Evolutionary conservation across 768 basidiomycete species (phyloP).

Genomic region (Mycena vitilis): DNA sequence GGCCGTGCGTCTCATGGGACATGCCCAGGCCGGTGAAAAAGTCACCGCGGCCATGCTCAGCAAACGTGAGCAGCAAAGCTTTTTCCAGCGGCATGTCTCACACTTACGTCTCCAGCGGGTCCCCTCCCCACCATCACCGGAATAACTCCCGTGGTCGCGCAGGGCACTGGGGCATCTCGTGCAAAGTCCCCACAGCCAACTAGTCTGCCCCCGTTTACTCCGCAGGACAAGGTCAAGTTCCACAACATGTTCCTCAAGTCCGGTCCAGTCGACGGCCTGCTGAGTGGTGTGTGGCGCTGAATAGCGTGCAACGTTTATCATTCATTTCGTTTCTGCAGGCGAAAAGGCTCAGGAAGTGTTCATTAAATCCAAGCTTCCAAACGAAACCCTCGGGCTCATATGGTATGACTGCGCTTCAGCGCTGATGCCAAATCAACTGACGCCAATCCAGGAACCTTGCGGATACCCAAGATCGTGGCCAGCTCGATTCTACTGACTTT

Average conservation of each 20-base stretch:
- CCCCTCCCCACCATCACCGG: conserved; percentile 87
- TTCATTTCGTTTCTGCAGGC: conserved; percentile 53
- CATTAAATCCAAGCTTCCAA: conserved; percentile 87
- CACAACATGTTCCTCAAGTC: conserved; percentile 78
- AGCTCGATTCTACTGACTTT: conserved; percentile 91
- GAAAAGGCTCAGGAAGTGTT: conserved; percentile 93
- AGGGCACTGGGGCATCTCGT: conserved; percentile 60
- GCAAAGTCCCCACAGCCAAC: conserved; percentile 72
- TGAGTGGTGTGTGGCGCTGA: conserved; percentile 67
- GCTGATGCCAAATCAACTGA: conserved; percentile 17
- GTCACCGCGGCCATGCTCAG: conserved; percentile 69
- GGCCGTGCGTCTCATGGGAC: conserved; percentile 91
- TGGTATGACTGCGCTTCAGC: conserved; percentile 66
- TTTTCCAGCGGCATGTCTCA: conserved; percentile 8
- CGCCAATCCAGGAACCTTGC: conserved; percentile 78
- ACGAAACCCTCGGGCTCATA: conserved; percentile 91
- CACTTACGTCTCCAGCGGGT: conserved; percentile 67
- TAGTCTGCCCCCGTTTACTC: conserved; percentile 72
- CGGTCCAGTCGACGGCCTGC: conserved; percentile 79
- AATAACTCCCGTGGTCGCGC: conserved; percentile 65
- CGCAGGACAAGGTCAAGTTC: conserved; percentile 89
- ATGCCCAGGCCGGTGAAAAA: conserved; percentile 89
- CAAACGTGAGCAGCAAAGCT: conserved; percentile 72
- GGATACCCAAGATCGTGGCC: conserved; percentile 93
- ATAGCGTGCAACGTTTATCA: neutral